These are phyloP conservation scores for Talaromyces sp. DNA, from an alignment of 2,329 filamentous ascomycete genomes.

Conservation along the genomic window DNA sequence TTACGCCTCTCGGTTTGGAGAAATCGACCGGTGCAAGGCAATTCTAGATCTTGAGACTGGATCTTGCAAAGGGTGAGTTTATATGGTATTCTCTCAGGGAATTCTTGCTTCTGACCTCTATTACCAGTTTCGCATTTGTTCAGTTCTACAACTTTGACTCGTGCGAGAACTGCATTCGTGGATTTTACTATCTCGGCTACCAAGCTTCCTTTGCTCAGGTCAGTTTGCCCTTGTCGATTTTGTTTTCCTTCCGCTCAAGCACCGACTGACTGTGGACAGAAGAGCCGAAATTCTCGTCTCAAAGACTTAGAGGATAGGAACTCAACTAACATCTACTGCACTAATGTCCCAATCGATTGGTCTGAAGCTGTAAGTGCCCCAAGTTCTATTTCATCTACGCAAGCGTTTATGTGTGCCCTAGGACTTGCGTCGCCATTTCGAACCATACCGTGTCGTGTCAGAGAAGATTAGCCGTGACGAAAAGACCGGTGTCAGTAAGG, in stretches of 20 bases:
- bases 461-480: constrained; percentile 92
- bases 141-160: constrained; percentile 85
- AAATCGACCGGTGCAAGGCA: constrained; percentile 94
- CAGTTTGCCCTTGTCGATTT: constrained; percentile 29
- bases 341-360: constrained; percentile 87
- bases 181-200: constrained; percentile 89
- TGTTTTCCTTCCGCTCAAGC: neutral
- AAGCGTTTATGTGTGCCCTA: constrained; percentile 34
- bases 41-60: constrained; percentile 94
- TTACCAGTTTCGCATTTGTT: constrained; percentile 83
- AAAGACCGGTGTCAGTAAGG: constrained; percentile 81
- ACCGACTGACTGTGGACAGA: constrained; percentile 45
- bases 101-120: constrained; percentile 19
- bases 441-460: constrained; percentile 65
- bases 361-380: constrained; percentile 69
- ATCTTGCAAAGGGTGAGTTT: constrained; percentile 84
- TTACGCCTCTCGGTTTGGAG: constrained; percentile 83
- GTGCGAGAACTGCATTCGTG: constrained; percentile 92
- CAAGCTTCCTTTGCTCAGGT: constrained; percentile 96
- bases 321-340: constrained; percentile 97
- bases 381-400: neutral
- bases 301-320: constrained; percentile 87
- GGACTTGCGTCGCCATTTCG: constrained; percentile 63
- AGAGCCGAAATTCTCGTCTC: constrained; percentile 96
- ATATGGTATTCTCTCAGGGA: neutral